Base-by-base conservation (phyloP, 495 filamentous ascomycete genomes). In the Penicillium atrosanguineum region DNA sequence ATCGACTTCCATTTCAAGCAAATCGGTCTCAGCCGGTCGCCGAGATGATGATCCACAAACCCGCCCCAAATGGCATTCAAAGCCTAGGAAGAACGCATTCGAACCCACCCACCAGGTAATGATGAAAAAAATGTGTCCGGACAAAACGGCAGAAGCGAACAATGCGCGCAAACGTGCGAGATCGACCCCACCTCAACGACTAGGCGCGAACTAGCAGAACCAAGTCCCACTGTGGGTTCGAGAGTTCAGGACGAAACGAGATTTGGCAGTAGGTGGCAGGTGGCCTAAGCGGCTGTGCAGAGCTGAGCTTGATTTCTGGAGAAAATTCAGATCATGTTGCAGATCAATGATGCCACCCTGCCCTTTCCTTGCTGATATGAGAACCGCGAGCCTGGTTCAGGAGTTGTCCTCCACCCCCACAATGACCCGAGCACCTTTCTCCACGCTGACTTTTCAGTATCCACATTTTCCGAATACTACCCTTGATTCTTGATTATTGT, bases 11-110 rank as follows among this genome's bases (percentile, higher is more conserved):
- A 18, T 5, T 16, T 50, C 36, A 7, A 28, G 38, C 15, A 53
- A 26, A 46, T 44, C 43, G 56, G 28, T 29, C 47, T 29, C 47
- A 25, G 16, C 23, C 43, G 9, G 6, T 18, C 38, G 18, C 49
- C 48, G 53, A 61, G 38, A 61, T 57, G 45, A 60, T 11, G 53
- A 52, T 57, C 58, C 49, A 41, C 58, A 25, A 34, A n/a, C 38
- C 14, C 23, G 44, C 44, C 46, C 46, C 42, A 44, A 20, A 52
- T 28, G 21, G 48, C 44, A 28, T 41, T 23, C 48, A 46, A 51
- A 15, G 21, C 23, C 23, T 2, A 23, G 5, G 2, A 2, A 5
- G 5, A 23, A 23, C 5, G 5, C 5, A 5, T 2, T 23, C 23
- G 23, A 23, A 23, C 23, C 2, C 23, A 23, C 23, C n/a, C n/a